A percentile compares a stretch with the other conserved stretches of the same genome.
Conservation (phyloP, 2,329 filamentous ascomycete genomes). For the Colletotrichum cuscutae region DNA sequence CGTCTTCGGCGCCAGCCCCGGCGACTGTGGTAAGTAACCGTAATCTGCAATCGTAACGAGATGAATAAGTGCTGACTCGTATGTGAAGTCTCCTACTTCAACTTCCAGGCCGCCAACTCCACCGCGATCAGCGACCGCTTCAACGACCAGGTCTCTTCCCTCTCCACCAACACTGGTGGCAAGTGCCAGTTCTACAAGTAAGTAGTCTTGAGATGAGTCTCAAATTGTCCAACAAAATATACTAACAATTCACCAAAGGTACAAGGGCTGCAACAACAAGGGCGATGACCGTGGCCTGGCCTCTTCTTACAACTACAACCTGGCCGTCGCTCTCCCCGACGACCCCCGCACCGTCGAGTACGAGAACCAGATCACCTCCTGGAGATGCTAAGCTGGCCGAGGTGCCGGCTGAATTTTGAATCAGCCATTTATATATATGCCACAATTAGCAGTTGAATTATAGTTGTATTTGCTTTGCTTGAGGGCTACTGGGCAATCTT, state of each 20-base stretch:
- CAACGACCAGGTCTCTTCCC: constrained; percentile 21
- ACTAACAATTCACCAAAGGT: neutral
- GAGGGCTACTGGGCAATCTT: too few relatives aligned
- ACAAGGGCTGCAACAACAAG: constrained; percentile 28
- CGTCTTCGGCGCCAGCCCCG: constrained; percentile 16
- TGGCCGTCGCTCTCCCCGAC: constrained; percentile 10
- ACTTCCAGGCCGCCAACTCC: constrained; percentile 13
- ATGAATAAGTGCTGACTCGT: neutral
- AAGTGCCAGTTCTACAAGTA: constrained; percentile 31
- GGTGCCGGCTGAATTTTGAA: neutral
- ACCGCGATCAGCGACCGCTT: constrained; percentile 12
- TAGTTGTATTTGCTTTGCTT: too few relatives aligned
- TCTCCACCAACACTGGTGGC: constrained; percentile 28
- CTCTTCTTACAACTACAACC: constrained; percentile 26
- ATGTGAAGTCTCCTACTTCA: constrained; percentile 19
- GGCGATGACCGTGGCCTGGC: constrained; percentile 29
- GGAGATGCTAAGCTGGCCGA: constrained; percentile 14
- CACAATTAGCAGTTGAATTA: neutral
- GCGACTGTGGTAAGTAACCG: constrained; percentile 1
- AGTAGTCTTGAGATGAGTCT: neutral
- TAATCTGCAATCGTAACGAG: too few relatives aligned
- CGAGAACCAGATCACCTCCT: constrained; percentile 27
- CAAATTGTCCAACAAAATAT: neutral
- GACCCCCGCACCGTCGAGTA: constrained; percentile 28
- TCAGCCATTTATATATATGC: neutral